phyloP scores from a whole-genome alignment of 192 early-diverging fungal genomes.

The Backusella parvicylindrica region DNA sequence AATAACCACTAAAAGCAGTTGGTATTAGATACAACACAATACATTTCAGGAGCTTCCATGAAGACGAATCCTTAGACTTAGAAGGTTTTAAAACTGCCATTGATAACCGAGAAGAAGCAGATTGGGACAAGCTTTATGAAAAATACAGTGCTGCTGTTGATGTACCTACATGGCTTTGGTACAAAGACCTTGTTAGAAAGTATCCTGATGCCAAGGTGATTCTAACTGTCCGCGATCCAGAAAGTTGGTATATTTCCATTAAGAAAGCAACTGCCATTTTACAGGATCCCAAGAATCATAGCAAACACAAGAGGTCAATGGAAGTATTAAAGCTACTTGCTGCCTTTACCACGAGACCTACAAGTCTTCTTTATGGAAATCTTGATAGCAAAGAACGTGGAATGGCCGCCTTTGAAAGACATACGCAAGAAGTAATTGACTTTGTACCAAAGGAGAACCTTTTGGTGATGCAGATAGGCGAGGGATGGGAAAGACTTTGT shows the following conservation, averaged over 20 bases:
- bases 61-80: not conserved
- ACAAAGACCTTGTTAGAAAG: conserved; percentile 19
- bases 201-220: conserved; percentile 32
- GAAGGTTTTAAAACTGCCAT: not conserved
- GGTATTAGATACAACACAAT: not conserved
- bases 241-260: conserved; percentile 20
- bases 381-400: not conserved
- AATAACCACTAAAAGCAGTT: not conserved
- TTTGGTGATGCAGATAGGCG: conserved; percentile 19
- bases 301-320: not conserved
- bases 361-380: not conserved
- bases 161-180: conserved; percentile 11
- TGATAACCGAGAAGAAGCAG: not conserved
- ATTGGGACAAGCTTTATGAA: conserved; percentile 6
- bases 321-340: not conserved
- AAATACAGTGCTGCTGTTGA: conserved; percentile 10
- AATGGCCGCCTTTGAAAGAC: not conserved
- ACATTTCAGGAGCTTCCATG: not conserved
- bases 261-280: not conserved
- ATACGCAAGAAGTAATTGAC: conserved; percentile 18
- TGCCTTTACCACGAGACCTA: not conserved
- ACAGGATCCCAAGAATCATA: not conserved
- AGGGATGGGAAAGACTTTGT: conserved; percentile 30
- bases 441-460: conserved; percentile 18
- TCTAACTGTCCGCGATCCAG: conserved; percentile 16